A percentile compares a stretch with the other conserved stretches of the same genome.
phyloP scores from a whole-genome alignment of 75 land plant genomes.

The Isoetes taiwanensis region DNA sequence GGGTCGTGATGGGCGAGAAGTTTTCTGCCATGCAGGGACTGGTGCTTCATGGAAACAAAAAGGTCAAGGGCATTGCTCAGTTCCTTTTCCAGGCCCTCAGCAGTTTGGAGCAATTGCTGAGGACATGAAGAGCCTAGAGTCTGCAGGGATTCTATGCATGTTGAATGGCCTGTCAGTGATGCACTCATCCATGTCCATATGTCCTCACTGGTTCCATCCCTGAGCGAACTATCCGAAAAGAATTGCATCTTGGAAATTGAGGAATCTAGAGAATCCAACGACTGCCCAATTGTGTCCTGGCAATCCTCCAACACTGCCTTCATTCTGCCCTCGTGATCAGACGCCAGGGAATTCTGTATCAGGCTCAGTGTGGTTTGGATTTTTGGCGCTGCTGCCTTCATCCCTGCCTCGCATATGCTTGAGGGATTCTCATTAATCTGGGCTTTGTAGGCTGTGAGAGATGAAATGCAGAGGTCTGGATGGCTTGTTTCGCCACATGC shows the following conservation, averaged over 20 bases:
- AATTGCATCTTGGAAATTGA: constrained; percentile 23
- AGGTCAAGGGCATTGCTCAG: constrained; percentile 9
- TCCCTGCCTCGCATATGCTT: too few species aligned
- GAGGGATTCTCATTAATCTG: too few species aligned
- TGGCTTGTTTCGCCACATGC: too few species aligned
- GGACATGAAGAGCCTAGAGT: constrained; percentile 7
- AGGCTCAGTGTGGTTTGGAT: too few species aligned
- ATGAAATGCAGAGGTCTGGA: too few species aligned
- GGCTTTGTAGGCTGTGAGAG: too few species aligned
- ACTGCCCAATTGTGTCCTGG: constrained; percentile 20
- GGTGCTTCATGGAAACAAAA: too few species aligned
- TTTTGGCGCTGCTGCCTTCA: too few species aligned
- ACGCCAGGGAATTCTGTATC: too few species aligned
- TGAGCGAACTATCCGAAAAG: constrained; percentile 8
- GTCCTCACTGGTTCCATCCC: constrained; percentile 21
- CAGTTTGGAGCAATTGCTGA: constrained; percentile 4
- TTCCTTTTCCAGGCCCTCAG: constrained; percentile 14
- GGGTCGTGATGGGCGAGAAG: too few species aligned
- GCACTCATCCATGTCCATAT: constrained; percentile 43
- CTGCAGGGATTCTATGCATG: constrained; percentile 52
- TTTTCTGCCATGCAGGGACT: too few species aligned
- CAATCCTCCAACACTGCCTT: constrained; percentile 25
- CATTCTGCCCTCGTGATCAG: too few species aligned
- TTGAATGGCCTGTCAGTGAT: constrained; percentile 33
- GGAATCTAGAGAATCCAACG: constrained; percentile 34